Evolutionary conservation across 2,329 filamentous ascomycete species (phyloP).

Genomic region (Lojkania enalia): DNA sequence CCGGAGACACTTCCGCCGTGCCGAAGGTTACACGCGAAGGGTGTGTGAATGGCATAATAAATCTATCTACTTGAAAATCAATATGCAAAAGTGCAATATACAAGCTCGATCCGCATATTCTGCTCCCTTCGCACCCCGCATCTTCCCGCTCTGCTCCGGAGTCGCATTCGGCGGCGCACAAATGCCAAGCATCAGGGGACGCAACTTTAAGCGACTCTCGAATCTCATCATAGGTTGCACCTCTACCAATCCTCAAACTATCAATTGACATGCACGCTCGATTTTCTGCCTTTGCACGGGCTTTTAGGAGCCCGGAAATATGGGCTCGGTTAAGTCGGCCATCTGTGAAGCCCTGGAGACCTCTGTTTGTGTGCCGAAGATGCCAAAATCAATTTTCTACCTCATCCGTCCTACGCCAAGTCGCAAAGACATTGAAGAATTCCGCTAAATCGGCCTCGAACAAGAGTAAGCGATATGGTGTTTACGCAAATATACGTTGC

Average conservation of each 20-base stretch:
- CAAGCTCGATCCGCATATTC: too few relatives aligned
- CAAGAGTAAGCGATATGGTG: background rate
- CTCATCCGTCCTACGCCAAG: slow-evolving; percentile 24
- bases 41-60: too few relatives aligned
- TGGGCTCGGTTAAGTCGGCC: slow-evolving; percentile 10
- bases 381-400: slow-evolving; percentile 39
- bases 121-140: too few relatives aligned
- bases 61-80: too few relatives aligned
- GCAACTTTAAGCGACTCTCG: slow-evolving; percentile 27
- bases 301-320: slow-evolving; percentile 21
- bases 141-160: background rate
- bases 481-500: background rate
- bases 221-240: slow-evolving; percentile 15
- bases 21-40: background rate
- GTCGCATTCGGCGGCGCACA: background rate
- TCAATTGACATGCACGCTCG: slow-evolving; percentile 33
- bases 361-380: slow-evolving; percentile 28
- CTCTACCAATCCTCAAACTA: slow-evolving; percentile 5
- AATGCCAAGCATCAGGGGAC: slow-evolving; percentile 20
- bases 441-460: slow-evolving; percentile 20
- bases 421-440: slow-evolving; percentile 19
- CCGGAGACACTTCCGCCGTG: slow-evolving; percentile 1
- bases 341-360: slow-evolving; percentile 6
- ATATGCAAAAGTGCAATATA: too few relatives aligned
- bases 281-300: slow-evolving; percentile 22